Percentiles rank a stretch among this genome's conserved stretches.
Evolutionary conservation across 176 grass and related monocot species (phyloP).

Genomic region (Calamus simplicifolius): DNA sequence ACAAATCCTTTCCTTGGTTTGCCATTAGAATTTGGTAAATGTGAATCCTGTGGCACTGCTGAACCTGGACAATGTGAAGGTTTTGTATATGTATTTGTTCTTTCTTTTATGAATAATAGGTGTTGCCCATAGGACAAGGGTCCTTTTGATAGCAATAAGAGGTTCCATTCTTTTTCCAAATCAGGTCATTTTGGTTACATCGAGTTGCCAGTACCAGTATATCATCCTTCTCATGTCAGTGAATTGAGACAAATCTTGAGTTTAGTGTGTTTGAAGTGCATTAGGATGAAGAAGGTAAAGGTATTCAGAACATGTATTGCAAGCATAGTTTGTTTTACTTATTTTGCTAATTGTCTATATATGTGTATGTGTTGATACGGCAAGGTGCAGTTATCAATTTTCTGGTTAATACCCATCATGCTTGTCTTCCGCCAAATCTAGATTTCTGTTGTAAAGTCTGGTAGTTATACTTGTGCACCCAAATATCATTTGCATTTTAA

Average conservation of each 20-base stretch:
- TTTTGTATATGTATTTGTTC: constrained; percentile 22
- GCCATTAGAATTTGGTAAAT: constrained; percentile 73
- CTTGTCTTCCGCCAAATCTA: too few relatives aligned
- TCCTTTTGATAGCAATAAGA: too few relatives aligned
- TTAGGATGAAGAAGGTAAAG: constrained; percentile 80
- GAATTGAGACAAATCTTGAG: constrained; percentile 70
- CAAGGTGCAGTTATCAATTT: too few relatives aligned
- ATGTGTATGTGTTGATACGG: too few relatives aligned
- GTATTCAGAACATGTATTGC: constrained; percentile 7
- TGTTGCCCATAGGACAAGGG: too few relatives aligned
- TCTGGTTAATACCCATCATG: too few relatives aligned
- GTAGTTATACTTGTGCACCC: too few relatives aligned
- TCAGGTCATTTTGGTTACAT: constrained; percentile 94
- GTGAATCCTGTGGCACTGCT: constrained; percentile 81
- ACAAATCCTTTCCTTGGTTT: constrained; percentile 82
- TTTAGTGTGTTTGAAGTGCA: constrained; percentile 71
- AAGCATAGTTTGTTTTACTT: too few relatives aligned
- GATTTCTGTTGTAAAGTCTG: too few relatives aligned
- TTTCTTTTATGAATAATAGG: neutral
- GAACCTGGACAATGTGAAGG: constrained; percentile 86
- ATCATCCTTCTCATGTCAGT: constrained; percentile 72
- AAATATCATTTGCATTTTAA: too few relatives aligned
- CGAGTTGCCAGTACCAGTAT: constrained; percentile 77
- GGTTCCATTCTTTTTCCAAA: constrained; percentile 10
- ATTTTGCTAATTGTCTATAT: too few relatives aligned